Evolutionary conservation across 192 early-diverging fungal genomes (phyloP).

Genomic region (Phycomyces nitens): DNA sequence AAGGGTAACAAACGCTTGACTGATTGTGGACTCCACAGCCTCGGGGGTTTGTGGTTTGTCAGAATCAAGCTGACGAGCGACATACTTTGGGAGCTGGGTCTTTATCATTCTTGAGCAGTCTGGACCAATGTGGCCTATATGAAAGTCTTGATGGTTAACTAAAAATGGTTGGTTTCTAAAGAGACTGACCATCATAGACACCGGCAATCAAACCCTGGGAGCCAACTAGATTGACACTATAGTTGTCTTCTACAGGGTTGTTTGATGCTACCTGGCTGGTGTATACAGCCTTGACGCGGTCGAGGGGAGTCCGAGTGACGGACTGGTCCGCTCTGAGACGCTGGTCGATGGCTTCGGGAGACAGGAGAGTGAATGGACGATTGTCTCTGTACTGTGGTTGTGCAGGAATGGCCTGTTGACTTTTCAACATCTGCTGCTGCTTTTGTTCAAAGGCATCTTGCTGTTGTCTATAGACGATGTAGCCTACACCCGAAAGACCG

Average conservation of each 20-base stretch:
- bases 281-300: conserved; percentile 39
- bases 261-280: conserved; percentile 50
- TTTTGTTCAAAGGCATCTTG: not conserved
- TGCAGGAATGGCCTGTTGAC: not conserved
- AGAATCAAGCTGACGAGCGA: conserved; percentile 38
- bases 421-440: not conserved
- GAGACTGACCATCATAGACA: conserved; percentile 46
- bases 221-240: conserved; percentile 33
- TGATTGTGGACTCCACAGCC: conserved; percentile 37
- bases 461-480: conserved; percentile 2
- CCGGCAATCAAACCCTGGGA: conserved; percentile 46
- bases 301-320: conserved; percentile 18
- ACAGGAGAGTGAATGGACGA: conserved; percentile 19
- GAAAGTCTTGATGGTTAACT: not conserved
- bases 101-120: conserved; percentile 44
- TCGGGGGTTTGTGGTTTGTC: conserved; percentile 28
- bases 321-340: conserved; percentile 21
- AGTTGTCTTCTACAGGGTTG: conserved; percentile 50
- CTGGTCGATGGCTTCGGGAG: conserved; percentile 15
- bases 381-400: not conserved
- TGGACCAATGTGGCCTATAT: conserved; percentile 45
- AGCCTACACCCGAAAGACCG: not conserved
- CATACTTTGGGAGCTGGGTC: conserved; percentile 41
- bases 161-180: too few species aligned
- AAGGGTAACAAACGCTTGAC: conserved; percentile 43